These are phyloP conservation scores for Phytophthora multivora DNA, from an alignment of 352 stramenopile species.

Conservation along the genomic window DNA sequence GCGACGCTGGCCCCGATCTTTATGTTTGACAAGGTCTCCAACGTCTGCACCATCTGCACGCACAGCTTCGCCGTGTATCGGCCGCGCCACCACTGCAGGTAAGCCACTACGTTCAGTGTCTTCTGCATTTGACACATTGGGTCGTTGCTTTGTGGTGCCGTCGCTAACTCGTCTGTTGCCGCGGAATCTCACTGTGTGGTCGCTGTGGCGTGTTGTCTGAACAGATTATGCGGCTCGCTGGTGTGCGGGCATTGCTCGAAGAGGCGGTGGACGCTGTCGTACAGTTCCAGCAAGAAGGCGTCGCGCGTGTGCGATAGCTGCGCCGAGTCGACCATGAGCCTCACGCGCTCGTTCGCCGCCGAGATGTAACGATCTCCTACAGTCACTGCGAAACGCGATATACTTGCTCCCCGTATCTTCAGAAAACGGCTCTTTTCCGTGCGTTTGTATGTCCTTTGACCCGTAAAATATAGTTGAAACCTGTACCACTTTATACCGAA, in stretches of 20 bases:
- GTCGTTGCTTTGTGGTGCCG: slow-evolving; percentile 10
- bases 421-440: slow-evolving; percentile 6
- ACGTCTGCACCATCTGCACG: slow-evolving; percentile 84
- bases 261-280: slow-evolving; percentile 76
- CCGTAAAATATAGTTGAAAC: slow-evolving; percentile 27
- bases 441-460: neutral
- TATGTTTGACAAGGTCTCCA: slow-evolving; percentile 88
- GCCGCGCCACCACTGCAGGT: slow-evolving; percentile 84
- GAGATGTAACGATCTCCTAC: slow-evolving; percentile 21
- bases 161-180: slow-evolving; percentile 34
- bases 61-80: slow-evolving; percentile 86
- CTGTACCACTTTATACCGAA: slow-evolving; percentile 30
- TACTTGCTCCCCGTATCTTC: slow-evolving; percentile 11
- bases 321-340: slow-evolving; percentile 48
- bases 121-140: slow-evolving; percentile 17
- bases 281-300: slow-evolving; percentile 79
- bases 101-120: slow-evolving; percentile 16
- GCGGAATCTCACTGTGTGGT: slow-evolving; percentile 11
- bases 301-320: slow-evolving; percentile 81
- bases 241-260: slow-evolving; percentile 86
- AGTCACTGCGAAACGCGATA: slow-evolving; percentile 3
- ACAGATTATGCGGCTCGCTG: slow-evolving; percentile 78
- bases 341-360: slow-evolving; percentile 38
- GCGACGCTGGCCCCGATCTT: slow-evolving; percentile 83
- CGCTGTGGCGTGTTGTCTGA: slow-evolving; percentile 12